Conservation (phyloP, 2,329 filamentous ascomycete genomes). For the Beauveria scarabaeidicola region DNA sequence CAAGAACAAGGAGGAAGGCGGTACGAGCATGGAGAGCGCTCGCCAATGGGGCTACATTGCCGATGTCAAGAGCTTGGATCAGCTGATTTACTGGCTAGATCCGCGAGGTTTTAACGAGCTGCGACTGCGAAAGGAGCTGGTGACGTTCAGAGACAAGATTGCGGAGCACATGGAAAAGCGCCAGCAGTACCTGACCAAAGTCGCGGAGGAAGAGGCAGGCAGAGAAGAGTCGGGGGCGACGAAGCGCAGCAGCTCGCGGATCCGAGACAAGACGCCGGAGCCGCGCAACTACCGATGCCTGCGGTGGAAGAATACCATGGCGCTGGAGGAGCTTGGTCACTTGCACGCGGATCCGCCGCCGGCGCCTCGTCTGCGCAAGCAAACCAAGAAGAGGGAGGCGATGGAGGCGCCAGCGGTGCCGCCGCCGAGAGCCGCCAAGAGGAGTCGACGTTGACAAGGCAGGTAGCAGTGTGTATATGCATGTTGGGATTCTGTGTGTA, state of each 20-base stretch:
- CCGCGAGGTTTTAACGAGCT: slow-evolving; percentile 76
- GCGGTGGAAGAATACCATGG: slow-evolving; percentile 48
- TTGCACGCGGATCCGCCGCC: slow-evolving; percentile 48
- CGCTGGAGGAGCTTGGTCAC: slow-evolving; percentile 48
- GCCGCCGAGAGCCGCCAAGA: background rate
- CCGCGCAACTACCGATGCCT: slow-evolving; percentile 40
- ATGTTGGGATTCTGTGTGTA: background rate
- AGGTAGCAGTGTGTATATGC: background rate
- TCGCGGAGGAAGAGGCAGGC: slow-evolving; percentile 25
- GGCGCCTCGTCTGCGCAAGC: slow-evolving; percentile 41
- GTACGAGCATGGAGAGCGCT: slow-evolving; percentile 67
- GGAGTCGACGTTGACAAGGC: background rate
- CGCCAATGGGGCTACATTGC: slow-evolving; percentile 88
- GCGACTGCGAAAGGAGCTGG: slow-evolving; percentile 79
- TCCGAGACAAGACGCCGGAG: slow-evolving; percentile 40
- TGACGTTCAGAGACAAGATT: slow-evolving; percentile 68
- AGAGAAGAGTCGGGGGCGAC: slow-evolving; percentile 27
- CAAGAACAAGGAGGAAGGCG: slow-evolving; percentile 76
- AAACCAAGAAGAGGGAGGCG: slow-evolving; percentile 43
- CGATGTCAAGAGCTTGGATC: slow-evolving; percentile 67
- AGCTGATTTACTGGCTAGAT: slow-evolving; percentile 81
- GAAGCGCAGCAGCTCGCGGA: slow-evolving; percentile 37
- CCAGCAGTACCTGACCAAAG: slow-evolving; percentile 52
- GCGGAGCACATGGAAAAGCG: slow-evolving; percentile 72
- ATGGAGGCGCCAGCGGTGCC: slow-evolving; percentile 19